A percentile compares a stretch with the other conserved stretches of the same genome.
phyloP scores from a whole-genome alignment of 768 basidiomycete genomes.

The Harrya chromipes region DNA sequence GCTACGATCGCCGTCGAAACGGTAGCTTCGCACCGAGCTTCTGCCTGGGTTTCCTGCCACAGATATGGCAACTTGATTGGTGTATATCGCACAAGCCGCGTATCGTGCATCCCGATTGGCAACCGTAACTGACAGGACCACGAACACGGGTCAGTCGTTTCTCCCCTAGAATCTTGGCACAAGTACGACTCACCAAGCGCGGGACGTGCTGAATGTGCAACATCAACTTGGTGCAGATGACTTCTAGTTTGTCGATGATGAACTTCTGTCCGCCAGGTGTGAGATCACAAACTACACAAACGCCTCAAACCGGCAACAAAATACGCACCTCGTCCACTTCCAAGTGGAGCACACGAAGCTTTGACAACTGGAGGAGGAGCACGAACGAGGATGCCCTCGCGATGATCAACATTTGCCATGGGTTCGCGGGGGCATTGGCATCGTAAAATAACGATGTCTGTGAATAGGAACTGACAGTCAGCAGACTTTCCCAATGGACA shows the following conservation, averaged over 20 bases:
- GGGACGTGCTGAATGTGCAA: constrained; percentile 11
- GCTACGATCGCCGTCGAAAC: not conserved
- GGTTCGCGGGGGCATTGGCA: not conserved
- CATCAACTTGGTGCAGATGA: constrained; percentile 16
- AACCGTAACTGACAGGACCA: constrained; percentile 8
- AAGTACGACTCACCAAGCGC: constrained; percentile 14
- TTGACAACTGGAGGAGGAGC: constrained; percentile 18
- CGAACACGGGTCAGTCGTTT: not conserved
- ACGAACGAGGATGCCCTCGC: constrained; percentile 18
- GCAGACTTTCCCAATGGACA: not conserved
- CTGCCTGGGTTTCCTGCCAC: constrained; percentile 12
- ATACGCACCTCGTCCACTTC: constrained; percentile 21
- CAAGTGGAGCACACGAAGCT: constrained; percentile 18
- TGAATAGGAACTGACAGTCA: not conserved
- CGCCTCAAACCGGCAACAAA: not conserved
- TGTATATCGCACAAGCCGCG: constrained; percentile 15
- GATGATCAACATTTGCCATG: constrained; percentile 21
- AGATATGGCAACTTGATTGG: constrained; percentile 13
- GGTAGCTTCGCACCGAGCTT: not conserved
- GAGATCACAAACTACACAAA: no score
- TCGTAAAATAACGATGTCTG: constrained; percentile 4
- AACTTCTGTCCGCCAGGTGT: constrained; percentile 9
- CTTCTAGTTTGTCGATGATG: constrained; percentile 15
- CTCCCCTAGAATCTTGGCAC: not conserved
- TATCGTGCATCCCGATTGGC: constrained; percentile 14